Conservation (phyloP, 2,329 filamentous ascomycete species). For the Dryadomyces sulphureus region DNA sequence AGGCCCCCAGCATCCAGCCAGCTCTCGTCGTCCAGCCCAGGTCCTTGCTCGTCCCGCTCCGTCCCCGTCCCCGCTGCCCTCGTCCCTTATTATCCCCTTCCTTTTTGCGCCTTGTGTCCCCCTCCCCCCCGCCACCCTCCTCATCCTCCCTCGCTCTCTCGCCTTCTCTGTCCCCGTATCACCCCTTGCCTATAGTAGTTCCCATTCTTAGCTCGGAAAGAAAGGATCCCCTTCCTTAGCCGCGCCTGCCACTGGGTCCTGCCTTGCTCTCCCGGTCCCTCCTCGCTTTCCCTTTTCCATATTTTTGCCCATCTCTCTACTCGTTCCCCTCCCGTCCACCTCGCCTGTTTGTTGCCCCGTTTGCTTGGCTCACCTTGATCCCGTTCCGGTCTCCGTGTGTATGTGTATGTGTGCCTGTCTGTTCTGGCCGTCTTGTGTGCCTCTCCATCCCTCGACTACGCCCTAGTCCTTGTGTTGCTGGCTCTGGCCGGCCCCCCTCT, state of each 20-base stretch:
- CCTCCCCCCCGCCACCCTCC: background rate
- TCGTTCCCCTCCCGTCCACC: background rate
- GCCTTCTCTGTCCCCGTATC: background rate
- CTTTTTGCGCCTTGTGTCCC: background rate
- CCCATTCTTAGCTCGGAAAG: background rate
- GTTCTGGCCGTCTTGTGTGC: background rate
- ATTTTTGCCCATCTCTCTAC: background rate
- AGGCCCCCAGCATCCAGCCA: no score
- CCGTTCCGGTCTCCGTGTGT: background rate
- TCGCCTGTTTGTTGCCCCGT: conserved; percentile 1
- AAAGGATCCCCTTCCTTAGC: background rate
- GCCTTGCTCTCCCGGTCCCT: background rate
- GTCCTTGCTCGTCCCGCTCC: background rate
- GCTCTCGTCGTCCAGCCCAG: no score
- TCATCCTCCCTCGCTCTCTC: background rate
- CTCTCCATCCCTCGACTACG: background rate
- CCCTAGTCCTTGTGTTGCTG: no score
- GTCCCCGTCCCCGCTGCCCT: background rate
- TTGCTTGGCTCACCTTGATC: conserved; percentile 1
- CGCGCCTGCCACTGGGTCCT: background rate
- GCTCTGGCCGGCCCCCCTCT: background rate
- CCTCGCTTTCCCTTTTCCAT: background rate
- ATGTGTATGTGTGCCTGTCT: background rate
- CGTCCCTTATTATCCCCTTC: background rate
- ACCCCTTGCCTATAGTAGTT: background rate